Conservation (phyloP, 306 rosid species). For the Chamaecrista fasciculata region DNA sequence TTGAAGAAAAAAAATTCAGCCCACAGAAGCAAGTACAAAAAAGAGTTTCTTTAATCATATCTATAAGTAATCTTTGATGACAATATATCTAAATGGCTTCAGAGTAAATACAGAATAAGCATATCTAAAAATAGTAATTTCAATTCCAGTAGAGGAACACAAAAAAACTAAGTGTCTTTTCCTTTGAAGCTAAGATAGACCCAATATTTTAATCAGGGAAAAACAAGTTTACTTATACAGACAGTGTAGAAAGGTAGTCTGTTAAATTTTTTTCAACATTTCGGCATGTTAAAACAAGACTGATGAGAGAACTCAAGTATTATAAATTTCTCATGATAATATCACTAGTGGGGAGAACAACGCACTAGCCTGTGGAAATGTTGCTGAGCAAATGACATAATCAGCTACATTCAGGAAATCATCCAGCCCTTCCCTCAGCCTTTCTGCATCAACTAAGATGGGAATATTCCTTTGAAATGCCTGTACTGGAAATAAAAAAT, state of each 20-base stretch:
- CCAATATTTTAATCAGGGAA: conserved; percentile 7
- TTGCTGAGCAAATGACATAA: conserved; percentile 68
- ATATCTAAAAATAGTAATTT: conserved; percentile 6
- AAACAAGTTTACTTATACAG: not conserved
- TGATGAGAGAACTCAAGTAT: conserved; percentile 1
- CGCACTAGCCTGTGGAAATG: conserved; percentile 72
- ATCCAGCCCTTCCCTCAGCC: conserved; percentile 80
- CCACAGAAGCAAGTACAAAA: not conserved
- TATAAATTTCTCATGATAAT: conserved; percentile 14
- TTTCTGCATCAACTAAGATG: conserved; percentile 84
- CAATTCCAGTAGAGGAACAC: not conserved
- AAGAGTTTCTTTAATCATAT: conserved; percentile 7
- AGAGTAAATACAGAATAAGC: conserved; percentile 6
- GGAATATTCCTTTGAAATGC: conserved; percentile 70
- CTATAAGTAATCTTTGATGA: not conserved
- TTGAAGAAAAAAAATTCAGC: not conserved
- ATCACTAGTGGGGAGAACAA: conserved; percentile 17
- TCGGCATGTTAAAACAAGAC: conserved; percentile 17
- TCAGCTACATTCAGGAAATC: conserved; percentile 65
- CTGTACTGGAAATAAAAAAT: conserved; percentile 59
- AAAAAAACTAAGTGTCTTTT: not conserved
- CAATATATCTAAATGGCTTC: conserved; percentile 10
- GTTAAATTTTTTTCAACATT: conserved; percentile 26
- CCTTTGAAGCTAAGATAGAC: not conserved
- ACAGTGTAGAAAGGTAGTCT: conserved; percentile 19